Evolutionary conservation across 1,284 basidiomycete species (phyloP).

Genomic region (Rhodotorula sp.): DNA sequence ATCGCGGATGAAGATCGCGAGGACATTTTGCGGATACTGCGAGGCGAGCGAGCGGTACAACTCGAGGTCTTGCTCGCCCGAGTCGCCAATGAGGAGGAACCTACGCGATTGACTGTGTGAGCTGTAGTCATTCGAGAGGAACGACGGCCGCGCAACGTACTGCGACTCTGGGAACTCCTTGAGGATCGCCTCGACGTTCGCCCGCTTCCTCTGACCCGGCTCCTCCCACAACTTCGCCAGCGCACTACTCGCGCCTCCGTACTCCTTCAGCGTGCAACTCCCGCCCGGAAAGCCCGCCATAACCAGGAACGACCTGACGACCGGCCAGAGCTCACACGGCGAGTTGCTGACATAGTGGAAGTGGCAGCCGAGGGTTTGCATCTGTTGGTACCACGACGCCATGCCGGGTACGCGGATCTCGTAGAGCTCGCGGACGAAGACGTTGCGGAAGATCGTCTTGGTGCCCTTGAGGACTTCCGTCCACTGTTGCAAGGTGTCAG

Average conservation of each 20-base stretch:
- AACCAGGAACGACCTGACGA: conserved; percentile 73
- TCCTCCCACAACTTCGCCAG: conserved; percentile 71
- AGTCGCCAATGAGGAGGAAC: conserved; percentile 82
- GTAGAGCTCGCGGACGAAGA: conserved; percentile 57
- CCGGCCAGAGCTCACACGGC: conserved; percentile 78
- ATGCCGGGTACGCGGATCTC: conserved; percentile 81
- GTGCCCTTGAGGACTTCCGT: conserved; percentile 48
- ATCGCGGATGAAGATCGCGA: conserved; percentile 72
- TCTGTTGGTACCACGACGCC: conserved; percentile 59
- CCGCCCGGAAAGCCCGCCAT: conserved; percentile 65
- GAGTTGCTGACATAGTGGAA: conserved; percentile 76
- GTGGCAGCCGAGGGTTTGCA: conserved; percentile 57
- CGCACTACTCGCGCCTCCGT: conserved; percentile 64
- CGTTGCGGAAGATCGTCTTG: conserved; percentile 51
- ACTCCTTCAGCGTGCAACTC: conserved; percentile 67
- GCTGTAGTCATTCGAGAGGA: too few species aligned
- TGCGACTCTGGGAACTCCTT: conserved; percentile 58
- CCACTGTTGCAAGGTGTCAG: conserved; percentile 4
- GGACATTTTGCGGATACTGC: conserved; percentile 60
- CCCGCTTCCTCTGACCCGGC: conserved; percentile 69
- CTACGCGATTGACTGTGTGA: conserved; percentile 53
- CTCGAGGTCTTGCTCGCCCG: conserved; percentile 77
- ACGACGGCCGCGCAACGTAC: too few species aligned
- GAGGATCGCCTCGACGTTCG: conserved; percentile 63
- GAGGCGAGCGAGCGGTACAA: conserved; percentile 56